These are phyloP conservation scores for Crithidia sp. DNA, from an alignment of 208 protist species.

Conservation along the genomic window DNA sequence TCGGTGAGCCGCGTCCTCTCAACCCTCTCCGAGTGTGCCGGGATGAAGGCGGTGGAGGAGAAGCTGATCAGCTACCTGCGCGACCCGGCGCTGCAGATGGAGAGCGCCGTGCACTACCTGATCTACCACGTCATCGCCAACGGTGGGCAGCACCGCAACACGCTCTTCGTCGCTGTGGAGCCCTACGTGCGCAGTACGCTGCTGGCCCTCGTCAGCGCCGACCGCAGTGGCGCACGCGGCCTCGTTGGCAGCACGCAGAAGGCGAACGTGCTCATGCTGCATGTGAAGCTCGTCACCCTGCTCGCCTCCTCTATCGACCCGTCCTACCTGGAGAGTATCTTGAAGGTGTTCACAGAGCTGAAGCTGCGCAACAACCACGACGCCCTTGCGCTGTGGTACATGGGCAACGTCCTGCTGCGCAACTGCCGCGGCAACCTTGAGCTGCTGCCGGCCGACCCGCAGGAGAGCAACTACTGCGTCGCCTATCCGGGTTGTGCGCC, in stretches of 20 bases:
- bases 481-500: slow-evolving; percentile 82
- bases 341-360: slow-evolving; percentile 82
- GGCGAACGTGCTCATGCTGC: slow-evolving; percentile 88
- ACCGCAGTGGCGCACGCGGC: slow-evolving; percentile 49
- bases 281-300: slow-evolving; percentile 88
- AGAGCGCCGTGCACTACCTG: slow-evolving; percentile 81
- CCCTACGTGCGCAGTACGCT: slow-evolving; percentile 90
- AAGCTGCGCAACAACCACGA: slow-evolving; percentile 87
- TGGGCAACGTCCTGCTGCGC: slow-evolving; percentile 87
- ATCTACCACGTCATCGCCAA: slow-evolving; percentile 85
- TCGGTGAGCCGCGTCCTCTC: slow-evolving; percentile 75
- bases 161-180: slow-evolving; percentile 81
- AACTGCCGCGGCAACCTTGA: slow-evolving; percentile 82
- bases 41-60: slow-evolving; percentile 69
- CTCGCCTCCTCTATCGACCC: slow-evolving; percentile 75
- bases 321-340: slow-evolving; percentile 84
- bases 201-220: slow-evolving; percentile 70
- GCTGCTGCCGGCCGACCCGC: slow-evolving; percentile 84
- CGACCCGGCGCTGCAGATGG: slow-evolving; percentile 79
- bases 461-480: slow-evolving; percentile 88
- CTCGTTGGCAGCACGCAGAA: slow-evolving; percentile 81
- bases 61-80: slow-evolving; percentile 78
- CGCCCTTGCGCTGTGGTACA: slow-evolving; percentile 87
- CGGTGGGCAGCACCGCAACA: slow-evolving; percentile 85
- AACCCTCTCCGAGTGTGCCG: slow-evolving; percentile 87